Percentiles rank a stretch among this genome's conserved stretches.
Evolutionary conservation across 345 rosid genomes (phyloP).

Genomic region (Eutrema heterophyllum): DNA sequence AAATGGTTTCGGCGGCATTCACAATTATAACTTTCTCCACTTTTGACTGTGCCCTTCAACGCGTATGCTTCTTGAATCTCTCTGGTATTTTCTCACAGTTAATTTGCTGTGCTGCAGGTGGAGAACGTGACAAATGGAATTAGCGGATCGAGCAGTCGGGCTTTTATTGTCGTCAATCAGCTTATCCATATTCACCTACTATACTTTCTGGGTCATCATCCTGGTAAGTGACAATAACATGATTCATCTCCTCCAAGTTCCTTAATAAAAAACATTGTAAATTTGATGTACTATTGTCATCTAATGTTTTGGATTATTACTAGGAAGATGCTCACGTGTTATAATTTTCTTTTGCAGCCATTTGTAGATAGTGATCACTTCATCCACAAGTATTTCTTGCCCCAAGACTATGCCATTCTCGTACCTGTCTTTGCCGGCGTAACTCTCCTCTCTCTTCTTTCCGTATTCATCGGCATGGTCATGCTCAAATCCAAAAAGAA

Average conservation of each 20-base stretch:
- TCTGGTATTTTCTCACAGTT: neutral
- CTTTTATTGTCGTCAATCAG: conserved; percentile 60
- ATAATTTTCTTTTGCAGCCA: conserved; percentile 42
- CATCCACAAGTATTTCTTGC: conserved; percentile 77
- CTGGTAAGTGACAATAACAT: conserved; percentile 43
- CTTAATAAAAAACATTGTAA: neutral
- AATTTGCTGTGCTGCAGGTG: conserved; percentile 2
- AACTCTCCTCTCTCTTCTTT: conserved; percentile 57
- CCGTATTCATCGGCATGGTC: conserved; percentile 69
- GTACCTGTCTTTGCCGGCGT: conserved; percentile 74
- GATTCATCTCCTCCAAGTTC: neutral
- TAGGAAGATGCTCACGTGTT: neutral
- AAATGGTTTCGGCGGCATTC: neutral
- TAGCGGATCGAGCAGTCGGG: conserved; percentile 86
- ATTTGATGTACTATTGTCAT: neutral
- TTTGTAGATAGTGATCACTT: conserved; percentile 88
- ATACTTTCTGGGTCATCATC: conserved; percentile 94
- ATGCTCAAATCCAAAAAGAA: conserved; percentile 83
- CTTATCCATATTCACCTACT: conserved; percentile 81
- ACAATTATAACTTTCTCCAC: neutral
- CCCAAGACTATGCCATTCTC: conserved; percentile 79
- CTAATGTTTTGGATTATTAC: neutral
- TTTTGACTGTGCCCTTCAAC: neutral
- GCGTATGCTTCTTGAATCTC: conserved; percentile 3
- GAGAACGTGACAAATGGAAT: conserved; percentile 47